Conservation (phyloP, 139 green algal species). For the Tetradesmus lagerheimii region DNA sequence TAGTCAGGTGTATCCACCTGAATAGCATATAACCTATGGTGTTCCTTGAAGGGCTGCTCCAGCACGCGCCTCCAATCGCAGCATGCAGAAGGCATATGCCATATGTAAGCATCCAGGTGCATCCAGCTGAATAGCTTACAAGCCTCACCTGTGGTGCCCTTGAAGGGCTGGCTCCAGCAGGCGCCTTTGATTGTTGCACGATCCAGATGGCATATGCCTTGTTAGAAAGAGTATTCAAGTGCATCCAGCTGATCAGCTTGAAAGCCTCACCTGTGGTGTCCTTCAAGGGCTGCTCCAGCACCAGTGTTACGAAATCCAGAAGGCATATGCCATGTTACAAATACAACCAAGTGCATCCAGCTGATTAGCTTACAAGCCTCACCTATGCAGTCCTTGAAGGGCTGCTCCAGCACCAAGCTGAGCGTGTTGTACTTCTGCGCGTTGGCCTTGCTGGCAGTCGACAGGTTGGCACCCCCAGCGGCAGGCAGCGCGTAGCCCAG, state of each 20-base stretch:
- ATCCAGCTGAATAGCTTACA: too few relatives aligned
- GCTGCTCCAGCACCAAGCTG: slow-evolving; percentile 46
- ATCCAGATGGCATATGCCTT: too few relatives aligned
- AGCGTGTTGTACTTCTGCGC: slow-evolving; percentile 43
- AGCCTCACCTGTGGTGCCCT: too few relatives aligned
- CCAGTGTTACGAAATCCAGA: too few relatives aligned
- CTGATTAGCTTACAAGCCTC: too few relatives aligned
- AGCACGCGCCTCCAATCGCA: too few relatives aligned
- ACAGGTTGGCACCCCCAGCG: slow-evolving; percentile 12
- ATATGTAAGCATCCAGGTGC: background rate
- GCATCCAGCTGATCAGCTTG: too few relatives aligned
- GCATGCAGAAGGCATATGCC: too few relatives aligned
- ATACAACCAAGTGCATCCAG: background rate
- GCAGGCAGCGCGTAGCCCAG: slow-evolving; percentile 33
- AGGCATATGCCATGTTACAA: background rate
- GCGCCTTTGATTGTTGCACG: too few relatives aligned
- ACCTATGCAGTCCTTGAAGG: slow-evolving; percentile 39
- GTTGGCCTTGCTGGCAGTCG: slow-evolving; percentile 33
- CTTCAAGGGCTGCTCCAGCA: background rate
- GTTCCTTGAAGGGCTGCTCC: background rate
- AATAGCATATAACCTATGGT: background rate
- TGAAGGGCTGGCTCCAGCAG: too few relatives aligned
- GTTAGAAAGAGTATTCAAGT: too few relatives aligned
- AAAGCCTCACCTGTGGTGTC: slow-evolving; percentile 12
- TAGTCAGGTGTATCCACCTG: too few relatives aligned